Evolutionary conservation across 306 rosid genomes (phyloP).

Genomic region (Cucumis hystrix): DNA sequence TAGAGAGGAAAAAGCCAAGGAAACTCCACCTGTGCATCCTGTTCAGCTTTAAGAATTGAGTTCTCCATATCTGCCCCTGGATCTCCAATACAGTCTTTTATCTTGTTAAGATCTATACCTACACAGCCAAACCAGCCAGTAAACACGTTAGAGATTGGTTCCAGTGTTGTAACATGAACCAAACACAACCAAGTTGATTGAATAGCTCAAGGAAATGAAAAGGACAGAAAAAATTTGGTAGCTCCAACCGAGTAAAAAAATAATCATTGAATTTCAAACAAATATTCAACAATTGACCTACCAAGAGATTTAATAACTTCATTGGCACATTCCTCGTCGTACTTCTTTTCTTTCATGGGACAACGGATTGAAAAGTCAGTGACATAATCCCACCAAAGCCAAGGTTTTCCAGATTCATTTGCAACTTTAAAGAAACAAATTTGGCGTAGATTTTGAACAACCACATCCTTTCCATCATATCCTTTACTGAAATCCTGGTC

Average conservation of each 20-base stretch:
- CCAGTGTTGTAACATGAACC: neutral
- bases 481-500: slow-evolving; percentile 87
- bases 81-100: slow-evolving; percentile 70
- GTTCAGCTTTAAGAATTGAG: slow-evolving; percentile 75
- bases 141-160: neutral
- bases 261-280: neutral
- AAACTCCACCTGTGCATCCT: slow-evolving; percentile 62
- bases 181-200: neutral
- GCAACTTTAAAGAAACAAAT: slow-evolving; percentile 87
- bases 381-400: slow-evolving; percentile 99
- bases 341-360: slow-evolving; percentile 71
- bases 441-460: slow-evolving; percentile 81
- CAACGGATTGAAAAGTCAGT: slow-evolving; percentile 90
- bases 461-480: slow-evolving; percentile 93
- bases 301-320: slow-evolving; percentile 75
- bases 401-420: slow-evolving; percentile 83
- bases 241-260: neutral
- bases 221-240: neutral
- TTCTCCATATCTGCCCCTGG: slow-evolving; percentile 57
- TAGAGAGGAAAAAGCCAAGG: neutral
- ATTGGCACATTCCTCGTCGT: slow-evolving; percentile 66
- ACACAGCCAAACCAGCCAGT: slow-evolving; percentile 13
- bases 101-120: slow-evolving; percentile 66
- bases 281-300: slow-evolving; percentile 22
- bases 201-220: neutral